phyloP scores from a whole-genome alignment of 768 basidiomycete species.

The Trametes elegans region DNA sequence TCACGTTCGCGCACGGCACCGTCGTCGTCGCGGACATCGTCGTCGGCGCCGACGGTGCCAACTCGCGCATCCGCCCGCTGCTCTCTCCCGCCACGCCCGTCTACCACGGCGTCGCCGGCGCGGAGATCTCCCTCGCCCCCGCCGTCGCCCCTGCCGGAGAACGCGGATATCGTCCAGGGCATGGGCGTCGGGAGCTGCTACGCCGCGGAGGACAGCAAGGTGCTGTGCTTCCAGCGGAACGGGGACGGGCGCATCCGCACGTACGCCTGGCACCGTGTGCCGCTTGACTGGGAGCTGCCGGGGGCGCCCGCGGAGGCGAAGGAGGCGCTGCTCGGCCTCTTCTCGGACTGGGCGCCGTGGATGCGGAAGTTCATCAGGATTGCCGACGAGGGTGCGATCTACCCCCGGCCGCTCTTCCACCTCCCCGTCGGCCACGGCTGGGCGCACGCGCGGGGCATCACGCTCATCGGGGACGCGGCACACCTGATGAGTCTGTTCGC shows the following conservation, averaged over 20 bases:
- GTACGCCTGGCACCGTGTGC: constrained; percentile 10
- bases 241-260: constrained; percentile 22
- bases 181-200: constrained; percentile 33
- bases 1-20: background rate
- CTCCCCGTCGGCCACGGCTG: constrained; percentile 17
- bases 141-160: constrained; percentile 2
- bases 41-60: constrained; percentile 40
- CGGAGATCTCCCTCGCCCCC: constrained; percentile 23
- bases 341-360: constrained; percentile 9
- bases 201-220: constrained; percentile 25
- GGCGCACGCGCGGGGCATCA: constrained; percentile 9
- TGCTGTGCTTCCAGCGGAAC: constrained; percentile 35
- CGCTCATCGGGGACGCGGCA: constrained; percentile 30
- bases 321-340: background rate
- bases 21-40: constrained; percentile 21
- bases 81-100: constrained; percentile 31
- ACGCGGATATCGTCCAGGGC: background rate
- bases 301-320: constrained; percentile 7
- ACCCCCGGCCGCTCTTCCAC: constrained; percentile 14
- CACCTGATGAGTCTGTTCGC: constrained; percentile 38
- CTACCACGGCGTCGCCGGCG: constrained; percentile 32
- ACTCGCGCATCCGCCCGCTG: constrained; percentile 38
- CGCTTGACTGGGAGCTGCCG: constrained; percentile 9
- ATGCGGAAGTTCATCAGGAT: constrained; percentile 8
- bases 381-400: constrained; percentile 5